A percentile compares a stretch with the other conserved stretches of the same genome.
Conservation (phyloP, 345 rosid genomes). For the Excoecaria agallocha region DNA sequence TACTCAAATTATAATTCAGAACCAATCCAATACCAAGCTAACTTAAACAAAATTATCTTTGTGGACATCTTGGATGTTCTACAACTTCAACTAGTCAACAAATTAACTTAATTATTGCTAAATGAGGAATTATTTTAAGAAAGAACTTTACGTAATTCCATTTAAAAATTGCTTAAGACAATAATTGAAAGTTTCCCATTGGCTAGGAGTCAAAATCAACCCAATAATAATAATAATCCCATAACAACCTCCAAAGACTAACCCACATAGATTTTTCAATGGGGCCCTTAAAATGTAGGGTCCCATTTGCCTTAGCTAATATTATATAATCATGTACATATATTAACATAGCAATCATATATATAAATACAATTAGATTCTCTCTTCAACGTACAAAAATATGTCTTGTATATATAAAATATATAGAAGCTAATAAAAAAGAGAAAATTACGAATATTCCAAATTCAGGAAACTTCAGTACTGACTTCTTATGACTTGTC, state of each 20-base stretch:
- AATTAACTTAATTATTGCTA: not conserved
- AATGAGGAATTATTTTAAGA: too few species aligned
- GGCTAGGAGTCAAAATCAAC: constrained; percentile 27
- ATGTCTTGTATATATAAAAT: not conserved
- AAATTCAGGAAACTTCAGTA: constrained; percentile 26
- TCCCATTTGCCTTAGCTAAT: constrained; percentile 3
- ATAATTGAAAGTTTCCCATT: constrained; percentile 24
- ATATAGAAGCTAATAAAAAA: not conserved
- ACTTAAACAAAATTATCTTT: too few species aligned
- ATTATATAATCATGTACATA: too few species aligned
- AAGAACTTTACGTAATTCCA: too few species aligned
- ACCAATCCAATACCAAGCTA: too few species aligned
- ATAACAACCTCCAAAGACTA: constrained; percentile 14
- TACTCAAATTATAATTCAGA: too few species aligned
- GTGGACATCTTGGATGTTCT: too few species aligned
- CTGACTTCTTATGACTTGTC: constrained; percentile 24
- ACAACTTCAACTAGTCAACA: not conserved
- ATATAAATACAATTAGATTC: not conserved
- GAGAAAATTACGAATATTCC: constrained; percentile 7
- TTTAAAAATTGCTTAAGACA: not conserved
- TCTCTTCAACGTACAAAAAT: constrained; percentile 9
- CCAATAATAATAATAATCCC: constrained; percentile 14
- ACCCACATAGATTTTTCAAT: constrained; percentile 27
- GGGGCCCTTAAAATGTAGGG: constrained; percentile 14
- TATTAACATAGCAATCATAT: constrained; percentile 11